Evolutionary conservation across 2,329 filamentous ascomycete genomes (phyloP), one percentile per base, ranked within the genome.

Genomic region (Alternaria brassicae): DNA sequence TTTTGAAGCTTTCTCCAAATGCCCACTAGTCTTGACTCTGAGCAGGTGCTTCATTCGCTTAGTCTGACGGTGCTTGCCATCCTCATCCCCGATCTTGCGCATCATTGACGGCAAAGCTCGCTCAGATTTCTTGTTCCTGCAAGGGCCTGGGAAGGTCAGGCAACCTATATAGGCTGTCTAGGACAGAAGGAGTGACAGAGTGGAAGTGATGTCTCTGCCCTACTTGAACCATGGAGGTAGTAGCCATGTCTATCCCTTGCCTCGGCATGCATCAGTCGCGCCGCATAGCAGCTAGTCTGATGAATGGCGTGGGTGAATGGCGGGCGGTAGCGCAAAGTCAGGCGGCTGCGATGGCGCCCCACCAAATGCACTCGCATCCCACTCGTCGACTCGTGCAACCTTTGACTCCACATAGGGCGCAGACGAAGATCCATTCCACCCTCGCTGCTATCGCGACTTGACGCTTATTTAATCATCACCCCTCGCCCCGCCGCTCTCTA

Each of bases 331-430:
- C 53, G 61, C 61, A 4, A n/a, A 44, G 48, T 41, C 45, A 59
- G 55, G 61, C 59, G 61, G 59, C 37, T 42, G 56, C 42, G n/a
- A 10, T 47, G 39, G 21, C 30, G 44, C 62, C 62, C 62, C 60
- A 54, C 60, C 56, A 55, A 55, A 53, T 42, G 53, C 56, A 60
- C 55, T 42, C 60, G 32, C 25, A 56, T 54, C 27, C 50, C 49
- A 40, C 39, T 30, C 28, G 36, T 25, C 37, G 53, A 62, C 42
- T 55, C 53, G 56, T 56, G 56, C 60, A 39, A 53, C 53, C 41
- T 27, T 51, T 47, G 55, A 48, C 39, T 37, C 53, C 40, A 59
- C 34, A 44, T 56, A 62, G 54, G 54, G 55, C 61, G 58, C 61
- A 58, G 40, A 58, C 51, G 42, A 51, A 36, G 51, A 61, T 42